Evolutionary conservation across 257 asterid genomes (phyloP).

Genomic region (Solanum gandarillasii): DNA sequence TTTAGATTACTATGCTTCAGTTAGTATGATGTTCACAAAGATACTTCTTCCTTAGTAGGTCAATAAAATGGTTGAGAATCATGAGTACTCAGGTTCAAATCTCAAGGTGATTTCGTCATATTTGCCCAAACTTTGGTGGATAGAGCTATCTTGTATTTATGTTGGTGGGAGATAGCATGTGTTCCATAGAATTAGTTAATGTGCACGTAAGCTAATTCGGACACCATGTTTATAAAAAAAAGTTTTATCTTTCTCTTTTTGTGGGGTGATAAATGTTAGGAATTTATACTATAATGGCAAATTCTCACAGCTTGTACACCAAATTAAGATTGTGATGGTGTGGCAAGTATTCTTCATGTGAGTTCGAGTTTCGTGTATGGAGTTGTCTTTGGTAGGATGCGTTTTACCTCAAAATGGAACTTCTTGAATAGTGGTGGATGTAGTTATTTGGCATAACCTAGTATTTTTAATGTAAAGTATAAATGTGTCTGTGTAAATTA

Average conservation of each 20-base stretch:
- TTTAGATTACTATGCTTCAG: not conserved
- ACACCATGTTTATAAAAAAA: not conserved
- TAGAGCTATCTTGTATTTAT: not conserved
- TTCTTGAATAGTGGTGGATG: fast-evolving
- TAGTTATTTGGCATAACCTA: not conserved
- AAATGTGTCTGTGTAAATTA: not conserved
- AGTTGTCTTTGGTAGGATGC: fast-evolving
- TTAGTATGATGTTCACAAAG: not conserved
- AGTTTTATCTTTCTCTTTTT: not conserved
- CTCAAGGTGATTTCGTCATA: not conserved
- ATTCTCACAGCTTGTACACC: not conserved
- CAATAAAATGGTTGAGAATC: not conserved
- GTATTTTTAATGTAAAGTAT: not conserved
- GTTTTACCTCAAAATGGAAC: fast-evolving
- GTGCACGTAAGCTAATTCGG: not conserved
- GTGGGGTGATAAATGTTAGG: not conserved
- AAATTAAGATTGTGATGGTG: not conserved
- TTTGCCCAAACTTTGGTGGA: not conserved
- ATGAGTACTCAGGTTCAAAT: not conserved
- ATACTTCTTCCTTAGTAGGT: not conserved
- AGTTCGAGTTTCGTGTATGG: not conserved
- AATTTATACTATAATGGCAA: not conserved
- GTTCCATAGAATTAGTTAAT: not conserved
- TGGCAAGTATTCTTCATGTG: not conserved
- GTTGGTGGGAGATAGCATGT: not conserved